Evolutionary conservation across 1,284 basidiomycete species (phyloP).

Genomic region (Ustilago xerochloae): DNA sequence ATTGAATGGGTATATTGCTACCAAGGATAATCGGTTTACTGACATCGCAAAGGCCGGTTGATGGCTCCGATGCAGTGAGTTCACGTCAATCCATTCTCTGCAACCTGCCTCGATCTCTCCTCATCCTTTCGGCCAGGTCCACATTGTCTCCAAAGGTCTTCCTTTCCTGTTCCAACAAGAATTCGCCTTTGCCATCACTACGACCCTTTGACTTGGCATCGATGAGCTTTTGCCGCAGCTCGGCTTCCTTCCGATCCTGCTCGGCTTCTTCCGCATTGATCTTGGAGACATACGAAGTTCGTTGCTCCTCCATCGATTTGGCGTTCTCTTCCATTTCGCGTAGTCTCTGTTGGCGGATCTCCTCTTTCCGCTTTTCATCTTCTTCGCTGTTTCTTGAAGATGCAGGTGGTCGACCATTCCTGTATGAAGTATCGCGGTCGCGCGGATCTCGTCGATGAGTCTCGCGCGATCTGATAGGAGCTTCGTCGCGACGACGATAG

Average conservation of each 20-base stretch:
- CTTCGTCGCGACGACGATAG: neutral
- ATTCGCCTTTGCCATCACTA: constrained; percentile 53
- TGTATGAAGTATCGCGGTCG: neutral
- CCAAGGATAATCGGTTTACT: too few relatives aligned
- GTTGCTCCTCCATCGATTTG: constrained; percentile 74
- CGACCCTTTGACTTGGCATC: constrained; percentile 31
- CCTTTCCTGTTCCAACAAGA: constrained; percentile 60
- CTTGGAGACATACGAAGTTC: constrained; percentile 67
- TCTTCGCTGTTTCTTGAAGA: constrained; percentile 53
- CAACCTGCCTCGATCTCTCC: constrained; percentile 44
- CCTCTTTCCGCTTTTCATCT: constrained; percentile 66
- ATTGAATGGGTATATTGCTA: too few relatives aligned
- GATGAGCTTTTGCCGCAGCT: constrained; percentile 47
- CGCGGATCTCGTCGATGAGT: neutral
- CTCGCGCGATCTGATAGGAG: constrained; percentile 5
- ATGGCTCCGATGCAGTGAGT: neutral
- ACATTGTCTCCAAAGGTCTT: constrained; percentile 53
- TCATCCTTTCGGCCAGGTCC: constrained; percentile 53
- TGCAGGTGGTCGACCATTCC: neutral
- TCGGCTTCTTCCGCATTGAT: constrained; percentile 52
- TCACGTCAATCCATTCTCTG: constrained; percentile 45
- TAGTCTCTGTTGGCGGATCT: constrained; percentile 81
- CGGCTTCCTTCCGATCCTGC: constrained; percentile 50
- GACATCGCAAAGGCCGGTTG: too few relatives aligned
- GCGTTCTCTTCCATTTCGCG: constrained; percentile 87